Percentiles rank a stretch among this genome's conserved stretches.
These are phyloP conservation scores for Pseudonitzschia multiseries DNA, from an alignment of 108 stramenopile species.

Conservation along the genomic window DNA sequence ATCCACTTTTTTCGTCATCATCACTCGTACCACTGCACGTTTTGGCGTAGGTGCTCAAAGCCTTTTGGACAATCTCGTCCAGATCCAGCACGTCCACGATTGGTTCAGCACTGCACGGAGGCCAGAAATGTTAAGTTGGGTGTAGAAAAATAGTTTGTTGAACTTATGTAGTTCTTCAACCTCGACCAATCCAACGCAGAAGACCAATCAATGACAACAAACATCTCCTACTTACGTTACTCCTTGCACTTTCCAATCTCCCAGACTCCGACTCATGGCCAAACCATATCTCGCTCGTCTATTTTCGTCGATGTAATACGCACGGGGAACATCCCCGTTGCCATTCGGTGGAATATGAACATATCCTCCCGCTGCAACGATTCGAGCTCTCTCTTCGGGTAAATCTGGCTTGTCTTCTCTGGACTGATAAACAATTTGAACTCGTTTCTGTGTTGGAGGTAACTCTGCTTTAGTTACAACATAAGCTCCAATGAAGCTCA, in stretches of 20 bases:
- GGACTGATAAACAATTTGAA: slow-evolving; percentile 58
- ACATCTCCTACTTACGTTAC: slow-evolving; percentile 38
- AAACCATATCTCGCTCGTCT: slow-evolving; percentile 61
- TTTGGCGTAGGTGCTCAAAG: slow-evolving; percentile 16
- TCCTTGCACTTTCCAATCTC: slow-evolving; percentile 80
- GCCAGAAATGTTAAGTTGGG: background rate
- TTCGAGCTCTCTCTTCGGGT: slow-evolving; percentile 62
- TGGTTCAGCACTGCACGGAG: slow-evolving; percentile 52
- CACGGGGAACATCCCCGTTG: slow-evolving; percentile 55
- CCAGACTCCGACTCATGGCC: slow-evolving; percentile 83
- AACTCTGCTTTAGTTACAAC: background rate
- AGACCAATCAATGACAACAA: background rate
- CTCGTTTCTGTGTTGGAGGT: slow-evolving; percentile 1
- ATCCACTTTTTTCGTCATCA: slow-evolving; percentile 12
- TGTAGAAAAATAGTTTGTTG: background rate
- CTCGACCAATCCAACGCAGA: background rate
- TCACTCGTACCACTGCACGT: background rate
- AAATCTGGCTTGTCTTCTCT: slow-evolving; percentile 76
- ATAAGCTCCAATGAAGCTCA: slow-evolving; percentile 28
- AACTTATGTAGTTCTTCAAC: background rate
- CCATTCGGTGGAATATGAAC: slow-evolving; percentile 57
- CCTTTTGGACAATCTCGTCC: slow-evolving; percentile 19
- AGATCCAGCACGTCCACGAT: slow-evolving; percentile 71
- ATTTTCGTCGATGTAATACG: slow-evolving; percentile 52
- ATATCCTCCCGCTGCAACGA: slow-evolving; percentile 69